Base-by-base conservation (phyloP, 2,329 filamentous ascomycete genomes). In the Cercospora canescens region DNA sequence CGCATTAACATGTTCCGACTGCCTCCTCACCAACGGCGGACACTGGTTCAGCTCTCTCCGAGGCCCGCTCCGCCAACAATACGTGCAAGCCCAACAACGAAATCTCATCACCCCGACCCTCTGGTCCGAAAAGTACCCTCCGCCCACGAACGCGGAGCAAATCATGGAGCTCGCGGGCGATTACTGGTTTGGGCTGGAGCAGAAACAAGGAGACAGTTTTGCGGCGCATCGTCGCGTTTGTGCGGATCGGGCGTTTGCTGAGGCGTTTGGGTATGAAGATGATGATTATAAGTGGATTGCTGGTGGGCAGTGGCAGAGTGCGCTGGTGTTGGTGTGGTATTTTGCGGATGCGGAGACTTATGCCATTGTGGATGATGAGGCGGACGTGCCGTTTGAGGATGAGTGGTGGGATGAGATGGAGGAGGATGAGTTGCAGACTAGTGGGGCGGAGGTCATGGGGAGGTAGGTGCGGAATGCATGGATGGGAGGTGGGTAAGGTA, bases 261-360 rank as follows among this genome's bases (percentile, higher is more conserved):
- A 61, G 41, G 39, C 41, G 39, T 61, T 52, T 61, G 58, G 58
- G 41, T 48, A 61, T 61, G 58, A 61, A 41, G 21, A 61, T 48
- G 58, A 61, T 24, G 58, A 61, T 12, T 61, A 61, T 30, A 61
- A 52, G 58, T 61, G 58, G 58, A 37, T 61, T 32, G n/a, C 28
- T 24, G 58, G 58, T 1, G 58, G 58, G 24, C 26, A 52, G 41
- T 61, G 58, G 58, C 39, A 50, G 30, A 52, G 26, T 30, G 58
- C 39, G 0, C 18, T 61, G 58, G 58, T 35, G 26, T 35, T 61
- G 41, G 39, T 61, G 39, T 61, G 39, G 39, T 61, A 52, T 35
- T 52, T 61, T 52, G 41, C 58, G 24, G 58, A 61, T 34, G 41
- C 41, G 41, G 58, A 52, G 58, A 50, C 21, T 18, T 32, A 12